Evolutionary conservation across 768 basidiomycete genomes (phyloP), one percentile per base, ranked within the genome.

Genomic region (Sporobolomyces roseus): DNA sequence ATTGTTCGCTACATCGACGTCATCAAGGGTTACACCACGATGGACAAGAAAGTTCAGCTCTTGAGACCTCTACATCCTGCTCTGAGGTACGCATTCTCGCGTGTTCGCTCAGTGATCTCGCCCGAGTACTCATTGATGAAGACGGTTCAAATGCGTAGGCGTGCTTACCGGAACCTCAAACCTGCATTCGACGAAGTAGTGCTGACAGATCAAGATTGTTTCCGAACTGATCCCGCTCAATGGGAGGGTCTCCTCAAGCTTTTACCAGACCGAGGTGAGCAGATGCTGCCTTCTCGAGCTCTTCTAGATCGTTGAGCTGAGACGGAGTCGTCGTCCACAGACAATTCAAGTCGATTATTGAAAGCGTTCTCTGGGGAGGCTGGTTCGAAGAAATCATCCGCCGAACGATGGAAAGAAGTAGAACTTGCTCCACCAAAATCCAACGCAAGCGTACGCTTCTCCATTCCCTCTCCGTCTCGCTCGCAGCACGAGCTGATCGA

Each of bases 1-100:
- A 80, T 99, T 58, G 90, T 97, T n/a, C 85, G 83, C 21, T 96
- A 87, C 80, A 79, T 98, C 74, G 89, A 90, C 35, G 87, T 97
- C 19, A 80, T 94, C 54, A 86, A 87, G 68, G 87, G 88, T 9
- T 86, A 89, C 12, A 88, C 88, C 65, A 89, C 91, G 74, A 86
- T 86, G 80, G 83, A 81, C 58, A 94, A 91, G 79, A 88, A 87
- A 77, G 85, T 94, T 30, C 88, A 91, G 76, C 84, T 93, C 75
- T 80, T 21, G 78, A 80, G 76, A 41, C 77, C 80, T 9, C 79
- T 96, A 23, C 90, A 93, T 46, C 91, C 93, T 9, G 83, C 86
- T 3, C 78, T 98, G 43, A 79, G 81, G 89, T 91, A 73, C 65
- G 85, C 83, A 25, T 30, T 27, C n/a, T 48, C 19, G 3, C 2